Percentiles rank a stretch among this genome's conserved stretches.
Conservation (phyloP, 331 rosid genomes). For the Malus hybrid region DNA sequence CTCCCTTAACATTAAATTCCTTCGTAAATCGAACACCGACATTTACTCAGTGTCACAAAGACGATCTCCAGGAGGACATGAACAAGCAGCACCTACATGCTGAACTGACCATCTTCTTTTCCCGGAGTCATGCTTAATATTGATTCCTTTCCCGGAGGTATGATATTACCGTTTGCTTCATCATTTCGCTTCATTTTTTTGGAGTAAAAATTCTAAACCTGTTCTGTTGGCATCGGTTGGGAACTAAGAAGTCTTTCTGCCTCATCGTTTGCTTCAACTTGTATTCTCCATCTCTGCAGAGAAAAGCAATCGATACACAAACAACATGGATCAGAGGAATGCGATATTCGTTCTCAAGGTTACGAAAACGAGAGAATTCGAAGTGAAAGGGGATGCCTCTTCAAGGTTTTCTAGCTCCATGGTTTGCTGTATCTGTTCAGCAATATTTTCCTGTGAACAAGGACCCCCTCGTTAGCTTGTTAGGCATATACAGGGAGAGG, state of each 20-base stretch:
- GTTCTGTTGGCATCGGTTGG: constrained; percentile 48
- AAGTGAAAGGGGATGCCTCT: constrained; percentile 47
- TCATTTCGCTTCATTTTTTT: not conserved
- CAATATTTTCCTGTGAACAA: constrained; percentile 64
- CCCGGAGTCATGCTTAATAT: not conserved
- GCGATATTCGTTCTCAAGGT: not conserved
- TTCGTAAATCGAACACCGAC: not conserved
- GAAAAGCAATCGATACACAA: not conserved
- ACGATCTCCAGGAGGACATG: not conserved
- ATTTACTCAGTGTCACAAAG: not conserved
- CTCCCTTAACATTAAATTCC: not conserved
- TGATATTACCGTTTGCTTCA: not conserved
- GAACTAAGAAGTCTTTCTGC: constrained; percentile 86
- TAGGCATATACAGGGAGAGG: not conserved
- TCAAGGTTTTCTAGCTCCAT: constrained; percentile 95
- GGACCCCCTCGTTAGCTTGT: constrained; percentile 8
- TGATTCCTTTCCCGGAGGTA: not conserved
- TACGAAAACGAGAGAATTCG: not conserved
- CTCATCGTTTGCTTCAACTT: constrained; percentile 87
- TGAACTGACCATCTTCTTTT: not conserved
- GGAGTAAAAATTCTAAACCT: constrained; percentile 16
- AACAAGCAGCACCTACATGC: constrained; percentile 5
- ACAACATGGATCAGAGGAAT: too few species aligned
- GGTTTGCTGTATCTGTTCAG: constrained; percentile 85
- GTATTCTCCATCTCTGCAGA: constrained; percentile 68